These are phyloP conservation scores for Jackrogersella multiformis DNA, from an alignment of 495 filamentous ascomycete species.

Conservation along the genomic window DNA sequence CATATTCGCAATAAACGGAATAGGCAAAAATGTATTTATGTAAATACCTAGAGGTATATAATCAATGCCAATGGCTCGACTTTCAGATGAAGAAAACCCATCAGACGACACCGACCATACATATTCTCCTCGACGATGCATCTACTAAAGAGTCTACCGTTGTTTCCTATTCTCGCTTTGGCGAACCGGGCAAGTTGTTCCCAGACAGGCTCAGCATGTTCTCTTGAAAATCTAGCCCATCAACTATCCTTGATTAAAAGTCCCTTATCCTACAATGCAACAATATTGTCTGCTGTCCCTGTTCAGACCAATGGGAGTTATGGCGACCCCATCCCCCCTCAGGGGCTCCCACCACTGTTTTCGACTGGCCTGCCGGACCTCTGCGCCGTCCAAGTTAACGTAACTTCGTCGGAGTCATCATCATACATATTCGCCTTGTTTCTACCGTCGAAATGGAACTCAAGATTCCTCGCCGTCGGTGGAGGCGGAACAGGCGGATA, in stretches of 20 bases:
- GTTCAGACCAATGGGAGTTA: slow-evolving; percentile 19
- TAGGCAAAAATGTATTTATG: background rate
- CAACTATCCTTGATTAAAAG: slow-evolving; percentile 9
- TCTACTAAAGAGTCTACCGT: background rate
- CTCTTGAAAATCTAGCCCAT: background rate
- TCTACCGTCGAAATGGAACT: slow-evolving; percentile 51
- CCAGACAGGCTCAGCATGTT: slow-evolving; percentile 5
- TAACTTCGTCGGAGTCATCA: slow-evolving; percentile 52
- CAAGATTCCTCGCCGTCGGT: slow-evolving; percentile 23
- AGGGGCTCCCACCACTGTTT: background rate
- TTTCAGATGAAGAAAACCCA: background rate
- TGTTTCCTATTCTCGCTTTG: background rate
- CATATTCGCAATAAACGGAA: background rate
- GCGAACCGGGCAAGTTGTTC: background rate
- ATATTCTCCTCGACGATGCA: slow-evolving; percentile 3
- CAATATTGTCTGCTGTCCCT: slow-evolving; percentile 1
- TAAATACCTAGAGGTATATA: no score
- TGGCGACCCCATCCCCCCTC: background rate
- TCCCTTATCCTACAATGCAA: slow-evolving; percentile 14
- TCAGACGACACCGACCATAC: background rate
- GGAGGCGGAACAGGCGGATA: slow-evolving; percentile 30
- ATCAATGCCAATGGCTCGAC: background rate
- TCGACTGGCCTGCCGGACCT: slow-evolving; percentile 50
- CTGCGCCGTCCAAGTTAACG: slow-evolving; percentile 59
- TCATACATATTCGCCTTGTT: slow-evolving; percentile 59